Conservation (phyloP, 164 flowering plant genomes). For the Liriodendron chinense region DNA sequence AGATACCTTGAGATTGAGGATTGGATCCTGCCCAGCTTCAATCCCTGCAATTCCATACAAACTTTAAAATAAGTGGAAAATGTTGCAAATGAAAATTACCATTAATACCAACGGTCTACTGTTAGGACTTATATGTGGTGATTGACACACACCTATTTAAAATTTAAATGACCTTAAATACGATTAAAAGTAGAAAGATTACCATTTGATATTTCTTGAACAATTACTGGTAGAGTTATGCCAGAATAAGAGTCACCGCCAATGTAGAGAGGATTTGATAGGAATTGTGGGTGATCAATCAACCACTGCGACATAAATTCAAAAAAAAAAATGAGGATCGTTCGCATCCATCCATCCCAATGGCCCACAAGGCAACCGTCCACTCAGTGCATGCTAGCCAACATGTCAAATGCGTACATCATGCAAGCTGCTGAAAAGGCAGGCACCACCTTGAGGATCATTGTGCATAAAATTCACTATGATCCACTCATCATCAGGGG, state of each 20-base stretch:
- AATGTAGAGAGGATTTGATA: conserved; percentile 27
- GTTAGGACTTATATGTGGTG: no score
- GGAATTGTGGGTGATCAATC: conserved; percentile 17
- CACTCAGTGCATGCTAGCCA: no score
- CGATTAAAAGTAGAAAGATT: neutral
- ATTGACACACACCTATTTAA: no score
- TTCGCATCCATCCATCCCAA: no score
- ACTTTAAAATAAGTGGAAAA: neutral
- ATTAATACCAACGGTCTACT: no score
- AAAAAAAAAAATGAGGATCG: neutral
- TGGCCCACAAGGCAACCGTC: no score
- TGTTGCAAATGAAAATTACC: neutral
- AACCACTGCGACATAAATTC: conserved; percentile 26
- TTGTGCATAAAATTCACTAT: no score
- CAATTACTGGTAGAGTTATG: conserved; percentile 19
- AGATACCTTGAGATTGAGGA: conserved; percentile 2
- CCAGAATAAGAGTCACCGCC: conserved; percentile 41
- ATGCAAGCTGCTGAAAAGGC: no score
- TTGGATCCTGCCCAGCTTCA: conserved; percentile 6
- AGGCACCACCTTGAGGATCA: no score
- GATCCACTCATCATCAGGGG: no score
- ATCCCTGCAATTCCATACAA: neutral
- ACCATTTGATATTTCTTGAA: conserved; percentile 24
- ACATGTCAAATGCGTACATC: no score
- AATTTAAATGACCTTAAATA: neutral